Evolutionary conservation across 2,329 filamentous ascomycete species (phyloP), one percentile per base, ranked within the genome.

Genomic region (Colletotrichum nymphaeae): DNA sequence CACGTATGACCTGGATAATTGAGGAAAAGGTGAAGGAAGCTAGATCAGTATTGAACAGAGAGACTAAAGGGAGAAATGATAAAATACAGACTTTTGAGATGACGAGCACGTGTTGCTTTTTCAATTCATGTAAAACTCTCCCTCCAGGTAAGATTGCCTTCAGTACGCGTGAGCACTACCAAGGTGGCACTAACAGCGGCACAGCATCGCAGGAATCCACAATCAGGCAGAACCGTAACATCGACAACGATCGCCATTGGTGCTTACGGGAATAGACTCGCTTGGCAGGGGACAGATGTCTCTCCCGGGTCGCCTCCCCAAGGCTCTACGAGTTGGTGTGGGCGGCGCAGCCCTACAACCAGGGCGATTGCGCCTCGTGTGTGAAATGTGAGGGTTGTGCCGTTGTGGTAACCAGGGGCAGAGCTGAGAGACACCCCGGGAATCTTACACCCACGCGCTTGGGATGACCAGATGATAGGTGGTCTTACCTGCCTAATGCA

Each of bases 141-240:
- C 19, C n/a, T 53, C n/a, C 16, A 16, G 12, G 24, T 14, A 30
- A 52, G 46, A 52, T 22, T 64, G 37, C 28, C 42, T 30, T 11
- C 16, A 32, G 32, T 42, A 9, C 12, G 16, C 16, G n/a, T 63
- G 8, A 26, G 52, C 26, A 26, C 24, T 35, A 22, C 63, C 63
- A 19, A 53, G 24, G n/a, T 65, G 19, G 22, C 52, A 55, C 24
- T 55, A 26, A n/a, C 52, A 55, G 52, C 52, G 63, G 63, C 63
- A 37, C 58, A 60, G 58, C 35, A 56, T 22, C 24, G 8, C 30
- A 24, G 52, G 49, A 57, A 35, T 52, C 63, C 63, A 42, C 49
- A 57, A 37, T 35, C 24, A 65, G 63, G 63, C 63, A 65, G 63
- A 65, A 65, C 63, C 30, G 52, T 65, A 42, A 24, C 26, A 65